These are phyloP conservation scores for Arabidopsis arenosa DNA, from an alignment of 345 rosid species.

Conservation along the genomic window DNA sequence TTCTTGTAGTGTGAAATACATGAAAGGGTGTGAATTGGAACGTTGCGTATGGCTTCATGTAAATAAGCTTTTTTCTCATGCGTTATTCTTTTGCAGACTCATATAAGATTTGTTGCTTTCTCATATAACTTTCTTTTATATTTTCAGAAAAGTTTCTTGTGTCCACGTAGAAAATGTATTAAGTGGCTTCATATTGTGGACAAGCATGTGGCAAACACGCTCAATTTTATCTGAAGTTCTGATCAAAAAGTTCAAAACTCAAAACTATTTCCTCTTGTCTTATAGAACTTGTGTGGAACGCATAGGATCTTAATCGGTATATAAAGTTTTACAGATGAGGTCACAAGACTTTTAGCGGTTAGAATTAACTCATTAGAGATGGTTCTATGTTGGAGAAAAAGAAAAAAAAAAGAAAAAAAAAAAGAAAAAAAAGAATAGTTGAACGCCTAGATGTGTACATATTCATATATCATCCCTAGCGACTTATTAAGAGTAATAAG, in stretches of 20 bases:
- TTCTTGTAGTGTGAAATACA: too few species aligned
- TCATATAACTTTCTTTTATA: neutral
- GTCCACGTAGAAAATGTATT: slow-evolving; percentile 34
- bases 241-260: slow-evolving; percentile 4
- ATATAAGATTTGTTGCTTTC: slow-evolving; percentile 30
- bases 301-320: slow-evolving; percentile 10
- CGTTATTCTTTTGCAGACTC: slow-evolving; percentile 38
- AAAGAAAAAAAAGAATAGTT: neutral
- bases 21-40: slow-evolving; percentile 27
- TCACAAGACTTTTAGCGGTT: neutral
- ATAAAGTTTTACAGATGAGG: neutral
- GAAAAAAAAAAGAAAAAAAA: too few species aligned
- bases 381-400: neutral
- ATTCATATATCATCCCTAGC: too few species aligned
- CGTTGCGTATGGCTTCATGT: slow-evolving; percentile 37
- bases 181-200: slow-evolving; percentile 23
- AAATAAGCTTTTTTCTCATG: slow-evolving; percentile 30
- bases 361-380: neutral
- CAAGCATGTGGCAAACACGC: slow-evolving; percentile 40
- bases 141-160: slow-evolving; percentile 5
- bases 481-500: too few species aligned
- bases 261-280: slow-evolving; percentile 31
- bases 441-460: too few species aligned
- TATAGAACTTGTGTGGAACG: neutral
- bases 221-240: slow-evolving; percentile 30